Conservation (phyloP, 257 asterid genomes). For the Salvia hispanica region DNA sequence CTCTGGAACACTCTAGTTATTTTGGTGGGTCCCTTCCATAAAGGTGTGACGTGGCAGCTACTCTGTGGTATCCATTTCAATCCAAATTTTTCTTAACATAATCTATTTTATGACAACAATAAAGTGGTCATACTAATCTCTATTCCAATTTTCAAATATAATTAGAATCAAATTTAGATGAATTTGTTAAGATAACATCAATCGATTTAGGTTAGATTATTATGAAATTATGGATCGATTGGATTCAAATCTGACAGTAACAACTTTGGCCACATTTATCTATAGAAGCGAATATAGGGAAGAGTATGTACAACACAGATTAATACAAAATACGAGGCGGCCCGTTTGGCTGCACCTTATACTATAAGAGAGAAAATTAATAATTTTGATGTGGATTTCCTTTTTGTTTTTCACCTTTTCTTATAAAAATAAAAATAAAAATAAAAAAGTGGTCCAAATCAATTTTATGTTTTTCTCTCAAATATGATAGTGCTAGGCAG, state of each 20-base stretch:
- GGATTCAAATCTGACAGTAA: too few species aligned
- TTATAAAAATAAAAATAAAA: not conserved
- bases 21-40: not conserved
- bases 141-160: too few species aligned
- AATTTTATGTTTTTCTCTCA: conserved; percentile 25
- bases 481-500: conserved; percentile 42
- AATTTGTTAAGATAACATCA: too few species aligned
- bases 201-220: too few species aligned
- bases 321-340: conserved; percentile 28
- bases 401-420: not conserved
- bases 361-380: not conserved
- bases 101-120: too few species aligned
- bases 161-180: too few species aligned
- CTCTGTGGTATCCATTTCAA: not conserved
- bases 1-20: conserved; percentile 32
- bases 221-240: too few species aligned
- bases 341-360: conserved; percentile 15
- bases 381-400: conserved; percentile 20
- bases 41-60: conserved; percentile 7
- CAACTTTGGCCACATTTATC: too few species aligned
- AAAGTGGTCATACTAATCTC: too few species aligned
- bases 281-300: not conserved
- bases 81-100: too few species aligned
- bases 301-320: not conserved
- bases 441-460: conserved; percentile 30